Evolutionary conservation across 2,329 filamentous ascomycete genomes (phyloP).

Genomic region (Neofusicoccum ribis): DNA sequence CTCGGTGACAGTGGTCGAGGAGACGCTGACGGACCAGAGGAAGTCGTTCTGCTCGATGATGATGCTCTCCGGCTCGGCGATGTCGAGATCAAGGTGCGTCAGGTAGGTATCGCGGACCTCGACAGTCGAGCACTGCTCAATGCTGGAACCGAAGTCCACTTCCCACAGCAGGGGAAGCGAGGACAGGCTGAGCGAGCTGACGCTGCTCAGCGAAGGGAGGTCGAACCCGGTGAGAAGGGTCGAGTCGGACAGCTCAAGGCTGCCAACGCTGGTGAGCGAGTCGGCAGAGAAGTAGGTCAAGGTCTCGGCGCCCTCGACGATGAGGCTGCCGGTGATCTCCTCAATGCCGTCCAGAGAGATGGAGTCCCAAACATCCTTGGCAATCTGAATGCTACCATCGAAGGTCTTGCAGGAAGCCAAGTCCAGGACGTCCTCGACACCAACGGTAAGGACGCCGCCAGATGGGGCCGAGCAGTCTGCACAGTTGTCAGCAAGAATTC

Average conservation of each 20-base stretch:
- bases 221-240: background rate
- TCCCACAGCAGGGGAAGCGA: slow-evolving; percentile 17
- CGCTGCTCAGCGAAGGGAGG: slow-evolving; percentile 2
- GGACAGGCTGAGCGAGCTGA: slow-evolving; percentile 7
- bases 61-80: slow-evolving; percentile 2
- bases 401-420: slow-evolving; percentile 13
- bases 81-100: slow-evolving; percentile 5
- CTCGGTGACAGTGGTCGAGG: background rate
- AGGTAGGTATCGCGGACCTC: slow-evolving; percentile 12
- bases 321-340: slow-evolving; percentile 15
- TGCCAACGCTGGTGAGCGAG: background rate
- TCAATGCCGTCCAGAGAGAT: slow-evolving; percentile 8
- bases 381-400: slow-evolving; percentile 2
- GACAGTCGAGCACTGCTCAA: background rate
- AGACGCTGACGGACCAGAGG: slow-evolving; percentile 7
- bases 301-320: slow-evolving; percentile 2
- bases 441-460: slow-evolving; percentile 4
- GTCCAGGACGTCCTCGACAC: background rate
- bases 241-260: background rate
- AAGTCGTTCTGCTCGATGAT: slow-evolving; percentile 13
- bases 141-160: slow-evolving; percentile 4
- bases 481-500: background rate
- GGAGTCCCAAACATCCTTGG: slow-evolving; percentile 29
- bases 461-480: slow-evolving; percentile 7
- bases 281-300: slow-evolving; percentile 11